These are phyloP conservation scores for Colletotrichum falcatum DNA, from an alignment of 2,329 filamentous ascomycete genomes.

Conservation along the genomic window DNA sequence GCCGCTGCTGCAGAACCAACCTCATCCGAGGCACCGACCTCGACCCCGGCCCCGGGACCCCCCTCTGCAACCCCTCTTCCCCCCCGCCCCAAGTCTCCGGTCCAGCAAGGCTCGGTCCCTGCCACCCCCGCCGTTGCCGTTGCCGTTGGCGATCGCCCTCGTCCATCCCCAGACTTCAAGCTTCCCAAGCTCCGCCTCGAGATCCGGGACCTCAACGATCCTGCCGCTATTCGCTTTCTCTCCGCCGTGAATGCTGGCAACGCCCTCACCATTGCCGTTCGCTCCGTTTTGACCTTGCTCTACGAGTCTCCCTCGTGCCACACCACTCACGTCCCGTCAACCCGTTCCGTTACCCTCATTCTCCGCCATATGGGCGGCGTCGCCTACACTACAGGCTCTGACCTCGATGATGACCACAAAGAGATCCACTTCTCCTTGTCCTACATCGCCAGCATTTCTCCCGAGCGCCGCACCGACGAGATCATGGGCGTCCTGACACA, in stretches of 20 bases:
- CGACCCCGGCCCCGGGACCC: conserved; percentile 11
- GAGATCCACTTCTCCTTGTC: conserved; percentile 88
- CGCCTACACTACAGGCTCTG: conserved; percentile 86
- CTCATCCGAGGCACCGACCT: conserved; percentile 17
- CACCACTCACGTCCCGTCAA: conserved; percentile 65
- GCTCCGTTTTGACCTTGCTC: conserved; percentile 77
- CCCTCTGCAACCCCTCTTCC: conserved; percentile 37
- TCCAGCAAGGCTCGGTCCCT: conserved; percentile 9
- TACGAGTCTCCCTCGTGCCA: conserved; percentile 66
- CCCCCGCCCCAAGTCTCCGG: conserved; percentile 15
- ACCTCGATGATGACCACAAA: conserved; percentile 88
- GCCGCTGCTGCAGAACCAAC: conserved; percentile 17
- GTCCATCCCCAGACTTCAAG: conserved; percentile 24
- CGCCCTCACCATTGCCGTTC: conserved; percentile 72
- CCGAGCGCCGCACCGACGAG: conserved; percentile 65
- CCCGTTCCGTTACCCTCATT: conserved; percentile 86
- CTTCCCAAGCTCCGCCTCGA: conserved; percentile 70
- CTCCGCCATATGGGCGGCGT: conserved; percentile 85
- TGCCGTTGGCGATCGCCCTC: conserved; percentile 11
- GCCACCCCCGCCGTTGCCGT: conserved; percentile 16
- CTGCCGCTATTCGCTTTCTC: conserved; percentile 76
- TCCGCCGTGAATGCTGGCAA: conserved; percentile 70
- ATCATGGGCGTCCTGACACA: conserved; percentile 88
- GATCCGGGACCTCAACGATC: conserved; percentile 68
- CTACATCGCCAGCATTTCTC: conserved; percentile 72